Evolutionary conservation across 1,284 basidiomycete genomes (phyloP).

Genomic region (Microstroma glucosiphilum): DNA sequence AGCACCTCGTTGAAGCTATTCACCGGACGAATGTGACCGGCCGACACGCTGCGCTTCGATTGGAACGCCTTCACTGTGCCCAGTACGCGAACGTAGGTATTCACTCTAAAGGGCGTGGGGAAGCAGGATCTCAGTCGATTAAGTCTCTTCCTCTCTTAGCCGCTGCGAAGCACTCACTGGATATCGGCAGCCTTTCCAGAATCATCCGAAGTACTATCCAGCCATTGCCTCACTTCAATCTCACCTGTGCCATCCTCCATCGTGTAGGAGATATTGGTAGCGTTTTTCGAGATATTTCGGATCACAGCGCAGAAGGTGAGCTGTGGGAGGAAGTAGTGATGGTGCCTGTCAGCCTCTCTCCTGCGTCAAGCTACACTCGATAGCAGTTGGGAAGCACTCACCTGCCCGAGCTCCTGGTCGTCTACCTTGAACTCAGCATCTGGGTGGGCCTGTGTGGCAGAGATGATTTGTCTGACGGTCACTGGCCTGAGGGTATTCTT

Average conservation of each 20-base stretch:
- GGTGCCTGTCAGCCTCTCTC: neutral
- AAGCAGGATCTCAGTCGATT: neutral
- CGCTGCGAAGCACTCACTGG: conserved; percentile 8
- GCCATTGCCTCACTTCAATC: conserved; percentile 84
- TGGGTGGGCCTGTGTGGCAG: conserved; percentile 72
- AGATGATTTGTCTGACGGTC: conserved; percentile 71
- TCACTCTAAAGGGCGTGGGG: conserved; percentile 21
- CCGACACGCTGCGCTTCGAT: conserved; percentile 68
- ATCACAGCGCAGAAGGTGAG: conserved; percentile 72
- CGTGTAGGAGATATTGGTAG: conserved; percentile 74
- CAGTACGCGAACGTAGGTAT: conserved; percentile 73
- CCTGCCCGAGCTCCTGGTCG: conserved; percentile 69
- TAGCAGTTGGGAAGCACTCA: conserved; percentile 53
- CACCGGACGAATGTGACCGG: conserved; percentile 52
- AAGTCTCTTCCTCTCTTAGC: neutral
- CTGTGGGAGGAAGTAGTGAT: conserved; percentile 31
- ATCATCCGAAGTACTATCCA: conserved; percentile 62
- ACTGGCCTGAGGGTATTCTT: conserved; percentile 65
- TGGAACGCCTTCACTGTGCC: conserved; percentile 85
- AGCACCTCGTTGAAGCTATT: conserved; percentile 73
- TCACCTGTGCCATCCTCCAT: conserved; percentile 84
- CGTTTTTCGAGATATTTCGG: conserved; percentile 62
- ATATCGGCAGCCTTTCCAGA: conserved; percentile 39
- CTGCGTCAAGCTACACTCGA: neutral
- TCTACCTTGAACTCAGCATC: conserved; percentile 85